Percentiles rank a stretch among this genome's conserved stretches.
Evolutionary conservation across 805 yeast species (phyloP).

Genomic region (Dipodascopsis tothii): DNA sequence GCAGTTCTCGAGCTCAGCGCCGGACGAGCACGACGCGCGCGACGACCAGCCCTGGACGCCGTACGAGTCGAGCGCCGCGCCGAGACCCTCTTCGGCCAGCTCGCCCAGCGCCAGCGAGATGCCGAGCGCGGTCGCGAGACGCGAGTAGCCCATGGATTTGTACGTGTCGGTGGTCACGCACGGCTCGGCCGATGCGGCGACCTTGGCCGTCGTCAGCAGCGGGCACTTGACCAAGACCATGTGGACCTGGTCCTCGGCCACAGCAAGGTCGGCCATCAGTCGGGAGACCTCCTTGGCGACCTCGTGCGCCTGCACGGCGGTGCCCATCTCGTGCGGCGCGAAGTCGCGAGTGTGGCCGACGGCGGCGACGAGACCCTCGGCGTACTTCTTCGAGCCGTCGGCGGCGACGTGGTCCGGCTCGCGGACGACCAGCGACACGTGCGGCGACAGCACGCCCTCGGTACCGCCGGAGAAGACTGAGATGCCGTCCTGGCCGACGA

Average conservation of each 20-base stretch:
- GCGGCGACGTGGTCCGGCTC: slow-evolving; percentile 12
- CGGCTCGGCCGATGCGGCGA: slow-evolving; percentile 18
- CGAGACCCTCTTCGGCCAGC: slow-evolving; percentile 11
- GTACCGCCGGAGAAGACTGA: slow-evolving; percentile 24
- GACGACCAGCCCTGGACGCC: slow-evolving; percentile 21
- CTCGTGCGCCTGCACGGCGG: slow-evolving; percentile 19
- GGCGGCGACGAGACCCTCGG: slow-evolving; percentile 19
- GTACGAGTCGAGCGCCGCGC: slow-evolving; percentile 15
- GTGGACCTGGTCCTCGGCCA: slow-evolving; percentile 18
- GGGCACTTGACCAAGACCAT: slow-evolving; percentile 24
- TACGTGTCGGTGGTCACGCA: slow-evolving; percentile 21
- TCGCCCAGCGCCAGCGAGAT: slow-evolving; percentile 22
- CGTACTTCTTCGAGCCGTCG: slow-evolving; percentile 14
- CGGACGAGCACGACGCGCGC: slow-evolving; percentile 23
- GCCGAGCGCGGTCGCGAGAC: slow-evolving; percentile 22
- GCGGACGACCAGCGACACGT: slow-evolving; percentile 17
- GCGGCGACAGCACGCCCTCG: slow-evolving; percentile 22
- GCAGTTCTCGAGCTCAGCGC: slow-evolving; percentile 22
- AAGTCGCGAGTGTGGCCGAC: slow-evolving; percentile 22
- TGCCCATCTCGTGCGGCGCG: slow-evolving; percentile 23
- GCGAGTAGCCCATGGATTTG: slow-evolving; percentile 24
- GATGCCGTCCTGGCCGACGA: slow-evolving; percentile 15
- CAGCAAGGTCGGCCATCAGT: slow-evolving; percentile 17
- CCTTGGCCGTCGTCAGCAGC: slow-evolving; percentile 21
- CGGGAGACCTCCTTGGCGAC: slow-evolving; percentile 14